Evolutionary conservation across 164 flowering plant species (phyloP).

Genomic region (Vitis labrusca): DNA sequence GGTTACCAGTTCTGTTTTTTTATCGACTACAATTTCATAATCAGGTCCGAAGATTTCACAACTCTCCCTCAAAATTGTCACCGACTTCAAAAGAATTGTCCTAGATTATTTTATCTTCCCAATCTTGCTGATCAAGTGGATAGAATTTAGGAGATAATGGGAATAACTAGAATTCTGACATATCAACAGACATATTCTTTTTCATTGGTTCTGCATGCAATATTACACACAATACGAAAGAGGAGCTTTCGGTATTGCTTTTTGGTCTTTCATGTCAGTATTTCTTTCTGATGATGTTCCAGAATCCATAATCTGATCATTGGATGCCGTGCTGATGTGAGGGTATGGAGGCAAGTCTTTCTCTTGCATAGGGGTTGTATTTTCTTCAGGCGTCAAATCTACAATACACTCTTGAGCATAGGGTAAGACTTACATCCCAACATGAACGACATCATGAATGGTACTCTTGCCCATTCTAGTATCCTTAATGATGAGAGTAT

Average conservation of each 20-base stretch:
- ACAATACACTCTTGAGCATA: too few relatives aligned
- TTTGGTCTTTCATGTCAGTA: too few relatives aligned
- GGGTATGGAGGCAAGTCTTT: too few relatives aligned
- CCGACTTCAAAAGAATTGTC: constrained; percentile 49
- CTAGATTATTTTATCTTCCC: constrained; percentile 91
- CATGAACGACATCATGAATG: too few relatives aligned
- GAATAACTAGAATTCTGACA: constrained; percentile 34
- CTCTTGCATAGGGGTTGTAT: too few relatives aligned
- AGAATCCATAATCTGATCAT: too few relatives aligned
- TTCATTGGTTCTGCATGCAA: constrained; percentile 70
- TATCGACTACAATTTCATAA: constrained; percentile 26
- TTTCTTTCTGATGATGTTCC: too few relatives aligned
- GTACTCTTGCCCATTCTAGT: too few relatives aligned
- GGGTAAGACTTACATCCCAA: too few relatives aligned
- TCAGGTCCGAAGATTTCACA: constrained; percentile 48
- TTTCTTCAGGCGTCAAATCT: too few relatives aligned
- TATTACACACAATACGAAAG: constrained; percentile 6
- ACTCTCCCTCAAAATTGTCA: constrained; percentile 37
- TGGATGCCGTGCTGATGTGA: too few relatives aligned
- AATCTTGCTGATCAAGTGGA: constrained; percentile 83
- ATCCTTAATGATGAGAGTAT: constrained; percentile 13
- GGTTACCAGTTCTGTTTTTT: constrained; percentile 29
- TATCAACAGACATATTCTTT: constrained; percentile 28
- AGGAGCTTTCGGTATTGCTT: too few relatives aligned
- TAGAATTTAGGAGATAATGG: constrained; percentile 39